These are phyloP conservation scores for Scytalidium sp. DNA, from an alignment of 2,329 filamentous ascomycete species.

Conservation along the genomic window DNA sequence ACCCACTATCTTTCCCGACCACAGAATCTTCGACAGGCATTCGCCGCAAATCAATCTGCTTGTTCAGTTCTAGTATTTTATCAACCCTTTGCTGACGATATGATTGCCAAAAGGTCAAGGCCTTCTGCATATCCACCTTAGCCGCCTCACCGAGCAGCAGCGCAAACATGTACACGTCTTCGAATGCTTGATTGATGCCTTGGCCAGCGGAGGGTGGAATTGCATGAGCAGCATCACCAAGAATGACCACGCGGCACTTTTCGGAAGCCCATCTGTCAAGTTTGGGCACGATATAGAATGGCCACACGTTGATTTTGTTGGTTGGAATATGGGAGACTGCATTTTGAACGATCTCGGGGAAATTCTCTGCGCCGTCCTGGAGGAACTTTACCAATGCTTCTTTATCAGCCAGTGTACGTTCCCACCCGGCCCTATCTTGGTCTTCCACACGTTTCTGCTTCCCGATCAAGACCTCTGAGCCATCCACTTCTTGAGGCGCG, in stretches of 20 bases:
- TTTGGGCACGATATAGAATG: constrained; percentile 40
- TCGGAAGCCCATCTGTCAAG: constrained; percentile 38
- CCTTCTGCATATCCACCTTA: constrained; percentile 22
- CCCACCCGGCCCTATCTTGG: constrained; percentile 40
- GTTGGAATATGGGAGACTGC: constrained; percentile 31
- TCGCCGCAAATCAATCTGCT: constrained; percentile 43
- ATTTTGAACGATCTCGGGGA: constrained; percentile 34
- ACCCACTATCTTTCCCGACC: constrained; percentile 18
- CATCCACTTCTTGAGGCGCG: constrained; percentile 44
- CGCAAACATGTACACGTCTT: constrained; percentile 46
- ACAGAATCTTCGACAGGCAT: constrained; percentile 38
- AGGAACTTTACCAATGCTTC: constrained; percentile 32
- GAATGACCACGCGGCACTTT: constrained; percentile 35
- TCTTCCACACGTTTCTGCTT: constrained; percentile 37
- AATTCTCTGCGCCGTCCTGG: constrained; percentile 28
- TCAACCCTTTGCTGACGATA: constrained; percentile 46
- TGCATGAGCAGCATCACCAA: constrained; percentile 47
- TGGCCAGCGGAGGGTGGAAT: constrained; percentile 46
- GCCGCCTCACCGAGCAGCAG: constrained; percentile 31
- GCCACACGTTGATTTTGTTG: constrained; percentile 40
- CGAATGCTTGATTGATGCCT: constrained; percentile 45
- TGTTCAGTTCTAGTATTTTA: constrained; percentile 44
- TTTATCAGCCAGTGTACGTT: constrained; percentile 36
- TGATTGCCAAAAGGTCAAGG: constrained; percentile 42
- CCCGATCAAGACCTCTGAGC: constrained; percentile 46